phyloP scores from a whole-genome alignment of 208 protist genomes.

The Acanthamoeba lenticulata region DNA sequence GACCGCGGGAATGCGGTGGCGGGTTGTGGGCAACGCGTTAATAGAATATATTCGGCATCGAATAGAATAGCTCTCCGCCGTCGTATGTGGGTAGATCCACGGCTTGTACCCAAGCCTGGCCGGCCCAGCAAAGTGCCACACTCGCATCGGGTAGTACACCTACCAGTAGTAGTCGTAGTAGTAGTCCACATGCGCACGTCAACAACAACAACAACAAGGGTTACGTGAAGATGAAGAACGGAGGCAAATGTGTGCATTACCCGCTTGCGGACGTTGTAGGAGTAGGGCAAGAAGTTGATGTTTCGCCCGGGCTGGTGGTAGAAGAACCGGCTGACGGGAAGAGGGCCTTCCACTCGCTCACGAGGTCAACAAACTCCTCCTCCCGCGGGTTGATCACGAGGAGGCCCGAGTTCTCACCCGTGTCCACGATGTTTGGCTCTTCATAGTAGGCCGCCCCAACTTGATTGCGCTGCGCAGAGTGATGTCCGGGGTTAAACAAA shows the following conservation, averaged over 20 bases:
- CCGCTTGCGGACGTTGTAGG: constrained; percentile 26
- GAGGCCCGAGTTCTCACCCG: background rate
- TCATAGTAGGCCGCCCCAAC: background rate
- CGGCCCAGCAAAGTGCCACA: constrained; percentile 41
- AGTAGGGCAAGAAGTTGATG: constrained; percentile 1
- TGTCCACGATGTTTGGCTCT: background rate
- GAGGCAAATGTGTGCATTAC: too few relatives aligned
- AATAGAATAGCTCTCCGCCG: constrained; percentile 9
- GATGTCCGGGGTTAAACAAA: too few relatives aligned
- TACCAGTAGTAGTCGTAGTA: background rate
- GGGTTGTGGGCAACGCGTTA: too few relatives aligned
- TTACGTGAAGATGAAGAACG: too few relatives aligned
- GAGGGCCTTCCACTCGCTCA: constrained; percentile 22
- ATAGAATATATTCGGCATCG: too few relatives aligned
- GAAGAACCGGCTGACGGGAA: constrained; percentile 9
- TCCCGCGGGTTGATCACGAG: background rate
- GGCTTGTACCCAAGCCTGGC: background rate
- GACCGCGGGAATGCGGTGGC: too few relatives aligned
- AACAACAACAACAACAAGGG: background rate
- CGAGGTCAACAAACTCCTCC: background rate
- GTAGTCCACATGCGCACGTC: background rate
- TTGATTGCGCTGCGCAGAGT: background rate
- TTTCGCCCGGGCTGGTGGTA: background rate
- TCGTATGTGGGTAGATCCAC: background rate
- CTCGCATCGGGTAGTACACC: constrained; percentile 20